Evolutionary conservation across 1,284 basidiomycete species (phyloP).

Genomic region (Apiotrichum montevideense): DNA sequence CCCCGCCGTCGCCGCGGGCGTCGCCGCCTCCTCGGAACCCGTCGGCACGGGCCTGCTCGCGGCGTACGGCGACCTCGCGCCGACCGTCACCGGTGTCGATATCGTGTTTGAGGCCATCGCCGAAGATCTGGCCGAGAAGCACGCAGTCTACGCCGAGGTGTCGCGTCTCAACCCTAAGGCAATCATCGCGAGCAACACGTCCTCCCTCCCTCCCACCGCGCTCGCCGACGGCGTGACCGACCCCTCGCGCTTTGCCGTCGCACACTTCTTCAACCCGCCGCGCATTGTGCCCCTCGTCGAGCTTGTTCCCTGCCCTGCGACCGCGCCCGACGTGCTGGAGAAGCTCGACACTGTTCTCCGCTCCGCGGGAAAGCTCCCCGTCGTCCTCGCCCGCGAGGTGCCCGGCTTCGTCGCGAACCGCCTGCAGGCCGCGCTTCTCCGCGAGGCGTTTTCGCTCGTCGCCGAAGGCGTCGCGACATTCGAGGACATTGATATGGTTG

Average conservation of each 20-base stretch:
- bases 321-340: background rate
- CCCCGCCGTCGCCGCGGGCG: background rate
- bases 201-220: slow-evolving; percentile 1
- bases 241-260: slow-evolving; percentile 9
- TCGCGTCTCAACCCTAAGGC: slow-evolving; percentile 1
- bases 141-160: slow-evolving; percentile 3
- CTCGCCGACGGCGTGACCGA: background rate
- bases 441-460: slow-evolving; percentile 10
- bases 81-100: slow-evolving; percentile 3
- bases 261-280: slow-evolving; percentile 15
- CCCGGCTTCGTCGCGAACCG: slow-evolving; percentile 16
- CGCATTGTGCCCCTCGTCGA: slow-evolving; percentile 12
- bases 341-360: slow-evolving; percentile 1
- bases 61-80: slow-evolving; percentile 1
- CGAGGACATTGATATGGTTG: slow-evolving; percentile 11
- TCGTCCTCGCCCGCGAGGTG: slow-evolving; percentile 4
- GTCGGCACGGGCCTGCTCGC: background rate
- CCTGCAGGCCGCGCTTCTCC: slow-evolving; percentile 12
- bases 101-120: slow-evolving; percentile 13
- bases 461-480: slow-evolving; percentile 9
- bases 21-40: background rate
- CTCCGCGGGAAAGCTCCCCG: slow-evolving; percentile 9
- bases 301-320: background rate
- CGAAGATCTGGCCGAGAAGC: slow-evolving; percentile 8
- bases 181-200: slow-evolving; percentile 13